Evolutionary conservation across 768 basidiomycete species (phyloP).

Genomic region (Xanthoconium purpureum): DNA sequence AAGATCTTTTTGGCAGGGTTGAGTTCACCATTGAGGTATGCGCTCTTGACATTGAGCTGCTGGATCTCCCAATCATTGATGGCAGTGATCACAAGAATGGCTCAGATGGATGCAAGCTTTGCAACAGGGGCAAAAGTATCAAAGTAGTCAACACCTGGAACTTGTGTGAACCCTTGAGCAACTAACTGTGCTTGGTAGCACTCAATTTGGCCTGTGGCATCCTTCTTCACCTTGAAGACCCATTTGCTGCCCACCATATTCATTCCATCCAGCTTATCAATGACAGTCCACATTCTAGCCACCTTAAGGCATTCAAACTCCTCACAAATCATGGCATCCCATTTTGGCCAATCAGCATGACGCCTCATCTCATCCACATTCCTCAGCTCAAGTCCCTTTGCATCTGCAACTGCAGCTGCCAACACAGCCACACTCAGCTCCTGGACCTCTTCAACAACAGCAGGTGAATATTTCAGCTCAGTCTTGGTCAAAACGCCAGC

Average conservation of each 20-base stretch:
- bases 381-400: background rate
- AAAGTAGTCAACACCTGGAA: background rate
- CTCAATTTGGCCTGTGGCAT: background rate
- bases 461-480: background rate
- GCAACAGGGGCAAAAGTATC: background rate
- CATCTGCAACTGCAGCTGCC: background rate
- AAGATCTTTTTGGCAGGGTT: background rate
- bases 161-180: background rate
- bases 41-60: background rate
- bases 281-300: background rate
- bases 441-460: background rate
- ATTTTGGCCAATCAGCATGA: background rate
- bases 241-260: constrained; percentile 1
- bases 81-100: background rate
- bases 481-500: background rate
- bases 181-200: background rate
- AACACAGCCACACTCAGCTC: background rate
- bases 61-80: background rate
- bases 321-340: background rate
- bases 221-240: constrained; percentile 6
- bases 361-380: background rate
- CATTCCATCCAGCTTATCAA: background rate
- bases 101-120: background rate
- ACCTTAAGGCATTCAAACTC: background rate
- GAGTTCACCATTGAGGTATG: background rate